phyloP scores from a whole-genome alignment of 805 yeast genomes.

The Pichia nakasei region DNA sequence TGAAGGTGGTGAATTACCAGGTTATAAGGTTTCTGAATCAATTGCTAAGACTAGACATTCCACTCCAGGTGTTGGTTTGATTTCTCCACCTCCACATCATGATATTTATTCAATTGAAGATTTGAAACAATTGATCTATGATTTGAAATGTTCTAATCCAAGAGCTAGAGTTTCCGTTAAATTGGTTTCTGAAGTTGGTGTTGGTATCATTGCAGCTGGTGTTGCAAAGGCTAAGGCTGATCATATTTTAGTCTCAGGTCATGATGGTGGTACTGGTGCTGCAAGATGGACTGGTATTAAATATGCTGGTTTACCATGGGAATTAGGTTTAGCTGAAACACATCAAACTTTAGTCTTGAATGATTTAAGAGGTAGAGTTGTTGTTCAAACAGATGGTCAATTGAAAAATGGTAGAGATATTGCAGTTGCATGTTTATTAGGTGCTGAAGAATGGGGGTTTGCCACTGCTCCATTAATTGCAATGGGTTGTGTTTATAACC shows the following conservation, averaged over 20 bases:
- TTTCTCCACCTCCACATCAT: slow-evolving; percentile 98
- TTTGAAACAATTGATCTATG: slow-evolving; percentile 91
- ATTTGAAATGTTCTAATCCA: slow-evolving; percentile 93
- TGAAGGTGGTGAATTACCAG: slow-evolving; percentile 98
- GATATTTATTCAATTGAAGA: slow-evolving; percentile 98
- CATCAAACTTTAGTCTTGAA: slow-evolving; percentile 95
- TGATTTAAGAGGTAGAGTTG: slow-evolving; percentile 91
- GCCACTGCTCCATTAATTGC: slow-evolving; percentile 97
- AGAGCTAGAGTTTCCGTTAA: slow-evolving; percentile 95
- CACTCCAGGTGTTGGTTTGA: slow-evolving; percentile 92
- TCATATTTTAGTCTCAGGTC: slow-evolving; percentile 91
- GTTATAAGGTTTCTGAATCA: slow-evolving; percentile 77
- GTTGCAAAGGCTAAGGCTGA: slow-evolving; percentile 99
- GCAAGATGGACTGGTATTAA: slow-evolving; percentile 95
- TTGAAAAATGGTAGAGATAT: slow-evolving; percentile 94
- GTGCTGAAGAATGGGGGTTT: slow-evolving; percentile 98
- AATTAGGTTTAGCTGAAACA: slow-evolving; percentile 94
- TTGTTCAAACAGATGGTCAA: slow-evolving; percentile 98
- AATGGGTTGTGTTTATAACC: slow-evolving; percentile 95
- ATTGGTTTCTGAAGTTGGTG: slow-evolving; percentile 96
- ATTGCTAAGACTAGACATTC: slow-evolving; percentile 96
- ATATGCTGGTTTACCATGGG: slow-evolving; percentile 98
- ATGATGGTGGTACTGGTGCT: slow-evolving; percentile 99
- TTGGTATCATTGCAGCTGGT: slow-evolving; percentile 98
- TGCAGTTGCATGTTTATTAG: slow-evolving; percentile 90